phyloP scores from a whole-genome alignment of 1,284 basidiomycete species.

The Phellopilus nigrolimitatus region DNA sequence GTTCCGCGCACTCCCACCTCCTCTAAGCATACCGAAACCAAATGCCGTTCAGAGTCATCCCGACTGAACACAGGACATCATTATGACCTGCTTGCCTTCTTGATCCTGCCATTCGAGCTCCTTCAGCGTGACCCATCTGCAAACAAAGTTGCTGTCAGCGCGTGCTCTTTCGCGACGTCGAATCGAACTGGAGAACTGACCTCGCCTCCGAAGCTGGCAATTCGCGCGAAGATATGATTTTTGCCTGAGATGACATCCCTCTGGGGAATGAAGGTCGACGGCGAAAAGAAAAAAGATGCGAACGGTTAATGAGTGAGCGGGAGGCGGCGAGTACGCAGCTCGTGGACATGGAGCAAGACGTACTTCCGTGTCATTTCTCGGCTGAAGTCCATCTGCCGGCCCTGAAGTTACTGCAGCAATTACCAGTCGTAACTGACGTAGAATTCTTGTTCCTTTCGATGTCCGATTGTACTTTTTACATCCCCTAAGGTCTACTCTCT shows the following conservation, averaged over 20 bases:
- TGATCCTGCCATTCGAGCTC: conserved; percentile 73
- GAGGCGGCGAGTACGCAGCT: too few species aligned
- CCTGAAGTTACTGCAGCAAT: too few species aligned
- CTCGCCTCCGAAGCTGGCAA: conserved; percentile 57
- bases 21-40: conserved; percentile 45
- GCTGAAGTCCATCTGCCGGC: too few species aligned
- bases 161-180: not conserved
- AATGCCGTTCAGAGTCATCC: not conserved
- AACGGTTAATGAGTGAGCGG: too few species aligned
- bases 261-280: not conserved
- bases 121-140: conserved; percentile 70
- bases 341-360: too few species aligned
- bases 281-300: too few species aligned
- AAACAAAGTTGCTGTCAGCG: not conserved
- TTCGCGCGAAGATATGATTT: conserved; percentile 35
- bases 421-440: too few species aligned
- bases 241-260: conserved; percentile 22
- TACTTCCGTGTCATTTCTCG: too few species aligned
- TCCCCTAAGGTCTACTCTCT: too few species aligned
- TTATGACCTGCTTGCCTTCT: conserved; percentile 62
- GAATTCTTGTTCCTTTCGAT: too few species aligned
- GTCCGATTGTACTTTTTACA: too few species aligned
- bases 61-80: not conserved
- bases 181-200: conserved; percentile 30
- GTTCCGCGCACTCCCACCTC: conserved; percentile 81